Conservation (phyloP, 164 flowering plant genomes). For the Annona squamosa region DNA sequence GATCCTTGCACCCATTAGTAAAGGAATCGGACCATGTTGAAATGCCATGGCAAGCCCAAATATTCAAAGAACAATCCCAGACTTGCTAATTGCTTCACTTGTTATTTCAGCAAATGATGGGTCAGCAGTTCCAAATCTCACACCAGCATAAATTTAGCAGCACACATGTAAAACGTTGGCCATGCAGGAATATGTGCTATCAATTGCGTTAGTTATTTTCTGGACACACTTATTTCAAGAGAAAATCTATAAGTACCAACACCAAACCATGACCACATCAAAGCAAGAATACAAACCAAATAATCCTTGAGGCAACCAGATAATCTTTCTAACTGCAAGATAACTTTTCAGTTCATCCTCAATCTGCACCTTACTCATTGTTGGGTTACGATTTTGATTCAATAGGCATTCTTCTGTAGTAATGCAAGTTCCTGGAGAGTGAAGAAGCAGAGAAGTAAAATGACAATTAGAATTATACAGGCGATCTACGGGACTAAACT, state of each 20-base stretch:
- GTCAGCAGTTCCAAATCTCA: too few relatives aligned
- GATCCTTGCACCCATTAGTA: too few relatives aligned
- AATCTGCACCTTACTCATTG: constrained; percentile 62
- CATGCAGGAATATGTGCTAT: too few relatives aligned
- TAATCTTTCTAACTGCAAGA: constrained; percentile 79
- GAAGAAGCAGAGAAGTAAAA: background rate
- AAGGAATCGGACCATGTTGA: too few relatives aligned
- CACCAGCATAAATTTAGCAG: too few relatives aligned
- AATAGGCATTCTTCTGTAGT: constrained; percentile 95
- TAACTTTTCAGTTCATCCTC: constrained; percentile 69
- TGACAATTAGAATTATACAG: constrained; percentile 5
- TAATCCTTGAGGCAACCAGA: constrained; percentile 89
- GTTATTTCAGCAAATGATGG: too few relatives aligned
- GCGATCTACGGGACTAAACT: background rate
- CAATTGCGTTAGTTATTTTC: too few relatives aligned
- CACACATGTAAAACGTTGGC: too few relatives aligned
- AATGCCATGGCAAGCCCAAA: too few relatives aligned
- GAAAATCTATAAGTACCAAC: background rate
- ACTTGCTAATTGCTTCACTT: too few relatives aligned
- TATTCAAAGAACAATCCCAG: too few relatives aligned
- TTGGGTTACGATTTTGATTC: constrained; percentile 78
- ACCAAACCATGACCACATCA: background rate
- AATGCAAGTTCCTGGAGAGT: constrained; percentile 78
- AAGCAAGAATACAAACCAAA: constrained; percentile 40
- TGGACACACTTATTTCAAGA: background rate